Conservation (phyloP, 2,329 filamentous ascomycete genomes). For the Canariomyces notabilis region DNA sequence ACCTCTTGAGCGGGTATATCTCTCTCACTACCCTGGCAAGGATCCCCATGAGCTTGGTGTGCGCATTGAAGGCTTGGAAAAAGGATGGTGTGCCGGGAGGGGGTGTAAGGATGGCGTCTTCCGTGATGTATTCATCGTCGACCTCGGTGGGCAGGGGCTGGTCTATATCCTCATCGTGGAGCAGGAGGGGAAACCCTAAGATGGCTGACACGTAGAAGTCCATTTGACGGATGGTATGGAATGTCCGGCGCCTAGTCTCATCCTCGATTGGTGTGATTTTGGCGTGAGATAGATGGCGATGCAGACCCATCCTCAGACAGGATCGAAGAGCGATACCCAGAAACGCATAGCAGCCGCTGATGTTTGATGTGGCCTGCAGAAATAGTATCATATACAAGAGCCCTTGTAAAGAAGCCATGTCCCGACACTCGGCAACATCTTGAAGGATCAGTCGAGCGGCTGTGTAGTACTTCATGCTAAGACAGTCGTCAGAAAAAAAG, state of each 20-base stretch:
- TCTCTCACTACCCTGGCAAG: constrained; percentile 59
- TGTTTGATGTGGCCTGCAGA: constrained; percentile 71
- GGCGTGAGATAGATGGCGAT: constrained; percentile 64
- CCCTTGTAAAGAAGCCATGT: constrained; percentile 68
- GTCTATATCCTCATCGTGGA: constrained; percentile 61
- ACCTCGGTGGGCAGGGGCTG: constrained; percentile 60
- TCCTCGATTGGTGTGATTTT: constrained; percentile 58
- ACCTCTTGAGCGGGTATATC: constrained; percentile 59
- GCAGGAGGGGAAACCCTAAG: constrained; percentile 59
- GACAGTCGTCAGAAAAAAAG: constrained; percentile 5
- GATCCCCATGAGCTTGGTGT: constrained; percentile 59
- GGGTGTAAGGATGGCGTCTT: constrained; percentile 49
- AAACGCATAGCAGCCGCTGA: constrained; percentile 76
- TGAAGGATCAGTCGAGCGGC: constrained; percentile 60
- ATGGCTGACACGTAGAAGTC: constrained; percentile 66
- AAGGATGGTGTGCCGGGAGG: constrained; percentile 53
- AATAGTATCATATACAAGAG: constrained; percentile 78
- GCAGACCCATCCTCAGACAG: constrained; percentile 71
- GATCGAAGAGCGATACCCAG: constrained; percentile 72
- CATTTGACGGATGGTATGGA: constrained; percentile 65
- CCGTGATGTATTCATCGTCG: constrained; percentile 63
- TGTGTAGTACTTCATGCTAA: constrained; percentile 69
- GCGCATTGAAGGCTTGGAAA: constrained; percentile 62
- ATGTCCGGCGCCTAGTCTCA: constrained; percentile 59
- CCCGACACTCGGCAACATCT: constrained; percentile 64